Evolutionary conservation across 2,329 filamentous ascomycete species (phyloP).

Genomic region (Albifimbria verrucaria): DNA sequence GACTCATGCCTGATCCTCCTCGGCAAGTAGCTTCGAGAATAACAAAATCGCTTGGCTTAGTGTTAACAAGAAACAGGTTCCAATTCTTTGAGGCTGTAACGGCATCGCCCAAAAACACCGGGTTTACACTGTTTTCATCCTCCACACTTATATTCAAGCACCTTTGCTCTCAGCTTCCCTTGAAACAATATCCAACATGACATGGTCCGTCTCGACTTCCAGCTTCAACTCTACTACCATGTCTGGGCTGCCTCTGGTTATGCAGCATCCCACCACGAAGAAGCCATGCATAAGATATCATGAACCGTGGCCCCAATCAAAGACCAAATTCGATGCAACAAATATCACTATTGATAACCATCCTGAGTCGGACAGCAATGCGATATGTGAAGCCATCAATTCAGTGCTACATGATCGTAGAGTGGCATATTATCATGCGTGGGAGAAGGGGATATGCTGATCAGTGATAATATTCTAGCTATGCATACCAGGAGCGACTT

Average conservation of each 20-base stretch:
- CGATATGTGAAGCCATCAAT: slow-evolving; percentile 38
- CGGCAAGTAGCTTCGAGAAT: no score
- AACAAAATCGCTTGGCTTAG: no score
- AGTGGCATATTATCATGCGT: slow-evolving; percentile 46
- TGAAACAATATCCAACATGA: slow-evolving; percentile 34
- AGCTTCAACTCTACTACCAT: slow-evolving; percentile 43
- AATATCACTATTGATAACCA: slow-evolving; percentile 38
- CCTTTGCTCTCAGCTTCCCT: slow-evolving; percentile 34
- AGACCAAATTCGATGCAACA: slow-evolving; percentile 47
- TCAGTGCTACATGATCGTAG: slow-evolving; percentile 45
- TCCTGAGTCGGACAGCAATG: slow-evolving; percentile 22
- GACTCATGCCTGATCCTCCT: slow-evolving; percentile 39
- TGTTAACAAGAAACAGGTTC: slow-evolving; percentile 36
- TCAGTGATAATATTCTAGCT: slow-evolving; percentile 48
- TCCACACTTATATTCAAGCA: slow-evolving; percentile 48
- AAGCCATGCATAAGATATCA: slow-evolving; percentile 51
- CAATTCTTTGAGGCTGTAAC: slow-evolving; percentile 49
- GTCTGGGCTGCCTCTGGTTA: slow-evolving; percentile 39
- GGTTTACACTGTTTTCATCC: slow-evolving; percentile 51
- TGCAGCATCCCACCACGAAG: slow-evolving; percentile 40
- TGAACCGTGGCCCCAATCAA: slow-evolving; percentile 50
- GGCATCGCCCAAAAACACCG: slow-evolving; percentile 45
- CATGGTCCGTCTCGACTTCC: slow-evolving; percentile 46
- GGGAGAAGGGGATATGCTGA: slow-evolving; percentile 54
- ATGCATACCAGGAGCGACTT: slow-evolving; percentile 50